A percentile compares a stretch with the other conserved stretches of the same genome.
Evolutionary conservation across 164 flowering plant genomes (phyloP).

Genomic region (Paratinospora sagittata): DNA sequence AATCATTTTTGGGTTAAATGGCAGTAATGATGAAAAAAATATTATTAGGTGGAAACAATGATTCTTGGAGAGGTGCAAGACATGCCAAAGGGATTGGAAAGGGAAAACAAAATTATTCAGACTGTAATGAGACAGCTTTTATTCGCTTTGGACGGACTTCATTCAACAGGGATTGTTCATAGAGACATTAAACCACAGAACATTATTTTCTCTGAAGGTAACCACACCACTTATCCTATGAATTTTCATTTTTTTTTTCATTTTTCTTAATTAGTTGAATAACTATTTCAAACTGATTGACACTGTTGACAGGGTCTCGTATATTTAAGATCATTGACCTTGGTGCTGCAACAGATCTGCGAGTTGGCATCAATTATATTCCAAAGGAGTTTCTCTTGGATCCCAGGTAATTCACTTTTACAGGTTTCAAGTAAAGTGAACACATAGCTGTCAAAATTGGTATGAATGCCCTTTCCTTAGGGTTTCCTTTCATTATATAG

Average conservation of each 20-base stretch:
- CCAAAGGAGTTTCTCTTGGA: conserved; percentile 95
- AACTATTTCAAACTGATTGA: not conserved
- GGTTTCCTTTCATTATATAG: no score
- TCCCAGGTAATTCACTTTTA: conserved; percentile 56
- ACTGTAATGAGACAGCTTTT: conserved; percentile 78
- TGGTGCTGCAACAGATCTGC: conserved; percentile 93
- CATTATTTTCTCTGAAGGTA: conserved; percentile 91
- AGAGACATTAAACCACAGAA: conserved; percentile 98
- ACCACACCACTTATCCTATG: not conserved
- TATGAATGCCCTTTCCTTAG: no score
- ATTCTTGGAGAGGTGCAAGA: conserved; percentile 75
- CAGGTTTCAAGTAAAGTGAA: not conserved
- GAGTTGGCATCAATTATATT: conserved; percentile 96
- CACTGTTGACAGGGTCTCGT: conserved; percentile 59
- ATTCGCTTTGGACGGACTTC: conserved; percentile 95
- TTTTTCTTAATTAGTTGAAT: not conserved
- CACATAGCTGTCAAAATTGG: no score
- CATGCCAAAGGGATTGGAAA: conserved; percentile 81
- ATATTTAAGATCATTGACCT: conserved; percentile 97
- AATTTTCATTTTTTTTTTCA: not conserved
- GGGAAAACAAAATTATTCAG: conserved; percentile 89
- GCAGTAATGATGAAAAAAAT: not conserved
- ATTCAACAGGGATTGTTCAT: conserved; percentile 95
- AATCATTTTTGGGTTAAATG: not conserved
- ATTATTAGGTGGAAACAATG: conserved; percentile 71